Conservation (phyloP, 2,329 filamentous ascomycete genomes). For the Sporothrix brasiliensis region DNA sequence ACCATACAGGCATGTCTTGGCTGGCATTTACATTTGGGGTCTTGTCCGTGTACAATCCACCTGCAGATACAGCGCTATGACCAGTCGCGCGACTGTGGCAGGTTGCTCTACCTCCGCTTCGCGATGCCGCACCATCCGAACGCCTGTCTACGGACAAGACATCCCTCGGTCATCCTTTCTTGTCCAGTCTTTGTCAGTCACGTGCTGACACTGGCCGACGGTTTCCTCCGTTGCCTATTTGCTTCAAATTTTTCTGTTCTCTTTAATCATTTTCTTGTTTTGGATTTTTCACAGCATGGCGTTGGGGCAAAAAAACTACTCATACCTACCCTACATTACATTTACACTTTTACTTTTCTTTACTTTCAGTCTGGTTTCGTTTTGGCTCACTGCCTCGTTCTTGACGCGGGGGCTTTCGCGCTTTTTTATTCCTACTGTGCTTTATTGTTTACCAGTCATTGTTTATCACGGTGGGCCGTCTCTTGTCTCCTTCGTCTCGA, state of each 20-base stretch:
- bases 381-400: not conserved
- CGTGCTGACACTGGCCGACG: not conserved
- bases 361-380: not conserved
- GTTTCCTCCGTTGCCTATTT: slow-evolving; percentile 32
- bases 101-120: not conserved
- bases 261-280: not conserved
- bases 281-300: slow-evolving; percentile 45
- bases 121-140: not conserved
- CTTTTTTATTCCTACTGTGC: not conserved
- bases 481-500: too few relatives aligned
- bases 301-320: slow-evolving; percentile 41
- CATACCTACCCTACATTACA: slow-evolving; percentile 1
- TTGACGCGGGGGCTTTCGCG: not conserved
- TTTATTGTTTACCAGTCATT: not conserved
- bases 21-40: not conserved
- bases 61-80: not conserved
- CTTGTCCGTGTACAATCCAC: not conserved
- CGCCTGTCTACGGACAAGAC: not conserved
- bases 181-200: not conserved
- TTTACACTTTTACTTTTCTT: slow-evolving; percentile 21
- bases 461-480: not conserved
- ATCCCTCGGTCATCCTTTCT: not conserved
- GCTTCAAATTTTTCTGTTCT: slow-evolving; percentile 37
- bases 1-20: not conserved
- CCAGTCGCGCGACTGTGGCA: not conserved